Evolutionary conservation across 2,329 filamentous ascomycete genomes (phyloP).

Genomic region (Colletotrichum abscissum): DNA sequence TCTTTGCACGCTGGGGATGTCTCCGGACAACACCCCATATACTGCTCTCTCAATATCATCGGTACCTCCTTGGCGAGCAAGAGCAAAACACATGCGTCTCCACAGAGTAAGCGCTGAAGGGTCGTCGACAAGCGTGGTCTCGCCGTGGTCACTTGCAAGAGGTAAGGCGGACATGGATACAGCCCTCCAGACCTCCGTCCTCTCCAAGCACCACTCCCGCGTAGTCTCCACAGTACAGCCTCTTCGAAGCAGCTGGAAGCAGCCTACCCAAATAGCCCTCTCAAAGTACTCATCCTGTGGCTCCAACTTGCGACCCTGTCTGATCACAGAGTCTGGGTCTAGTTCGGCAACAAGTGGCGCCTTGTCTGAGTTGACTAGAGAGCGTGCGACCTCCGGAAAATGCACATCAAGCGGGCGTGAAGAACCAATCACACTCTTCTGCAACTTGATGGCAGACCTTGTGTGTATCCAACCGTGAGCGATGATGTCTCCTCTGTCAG

Average conservation of each 20-base stretch:
- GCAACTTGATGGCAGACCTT: slow-evolving; percentile 86
- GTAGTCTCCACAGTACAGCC: slow-evolving; percentile 82
- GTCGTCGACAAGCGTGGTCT: slow-evolving; percentile 52
- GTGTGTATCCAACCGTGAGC: slow-evolving; percentile 94
- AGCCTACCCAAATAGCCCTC: slow-evolving; percentile 90
- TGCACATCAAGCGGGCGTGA: slow-evolving; percentile 65
- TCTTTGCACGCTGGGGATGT: slow-evolving; percentile 80
- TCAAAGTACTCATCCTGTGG: slow-evolving; percentile 90
- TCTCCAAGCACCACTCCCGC: slow-evolving; percentile 85
- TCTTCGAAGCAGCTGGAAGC: slow-evolving; percentile 90
- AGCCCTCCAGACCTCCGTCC: slow-evolving; percentile 90
- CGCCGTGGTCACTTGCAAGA: slow-evolving; percentile 59
- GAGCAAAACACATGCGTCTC: slow-evolving; percentile 80
- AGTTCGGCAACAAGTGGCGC: slow-evolving; percentile 84
- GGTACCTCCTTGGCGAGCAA: slow-evolving; percentile 75
- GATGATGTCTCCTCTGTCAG: slow-evolving; percentile 84
- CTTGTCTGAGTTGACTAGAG: slow-evolving; percentile 68
- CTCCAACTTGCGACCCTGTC: slow-evolving; percentile 82
- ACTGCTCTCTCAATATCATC: slow-evolving; percentile 89
- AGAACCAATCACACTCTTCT: slow-evolving; percentile 75
- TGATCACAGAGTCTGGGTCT: slow-evolving; percentile 88
- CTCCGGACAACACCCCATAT: slow-evolving; percentile 90
- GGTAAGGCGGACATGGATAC: slow-evolving; percentile 81
- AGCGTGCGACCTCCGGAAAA: slow-evolving; percentile 65
- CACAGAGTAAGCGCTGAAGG: slow-evolving; percentile 70